These are phyloP conservation scores for Diaporthe helianthi DNA, from an alignment of 2,329 filamentous ascomycete species.

Conservation along the genomic window DNA sequence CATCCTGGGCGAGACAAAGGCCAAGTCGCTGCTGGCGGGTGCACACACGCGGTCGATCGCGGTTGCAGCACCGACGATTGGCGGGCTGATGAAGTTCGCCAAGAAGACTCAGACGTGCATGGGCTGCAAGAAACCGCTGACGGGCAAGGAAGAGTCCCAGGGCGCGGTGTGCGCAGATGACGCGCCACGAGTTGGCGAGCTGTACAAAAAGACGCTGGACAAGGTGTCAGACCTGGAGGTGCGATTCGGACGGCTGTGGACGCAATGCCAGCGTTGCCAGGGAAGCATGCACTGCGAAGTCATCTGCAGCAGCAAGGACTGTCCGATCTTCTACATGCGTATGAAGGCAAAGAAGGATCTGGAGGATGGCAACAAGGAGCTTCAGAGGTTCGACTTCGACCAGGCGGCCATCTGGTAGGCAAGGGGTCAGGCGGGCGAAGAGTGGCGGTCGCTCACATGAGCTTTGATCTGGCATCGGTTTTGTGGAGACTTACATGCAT, in stretches of 20 bases:
- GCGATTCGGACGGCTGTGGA: slow-evolving; percentile 92
- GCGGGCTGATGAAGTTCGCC: slow-evolving; percentile 96
- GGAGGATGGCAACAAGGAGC: slow-evolving; percentile 90
- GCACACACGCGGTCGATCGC: slow-evolving; percentile 95
- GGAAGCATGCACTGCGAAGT: slow-evolving; percentile 98
- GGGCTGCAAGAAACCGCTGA: slow-evolving; percentile 97
- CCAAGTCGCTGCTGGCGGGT: slow-evolving; percentile 83
- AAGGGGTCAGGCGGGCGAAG: background rate
- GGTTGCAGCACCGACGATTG: slow-evolving; percentile 87
- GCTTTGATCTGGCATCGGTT: background rate
- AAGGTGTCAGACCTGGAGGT: slow-evolving; percentile 94
- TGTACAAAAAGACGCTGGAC: slow-evolving; percentile 90
- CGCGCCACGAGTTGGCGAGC: slow-evolving; percentile 82
- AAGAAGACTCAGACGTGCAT: slow-evolving; percentile 99
- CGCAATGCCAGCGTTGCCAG: slow-evolving; percentile 96
- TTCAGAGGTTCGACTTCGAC: slow-evolving; percentile 88
- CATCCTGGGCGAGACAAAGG: slow-evolving; percentile 92
- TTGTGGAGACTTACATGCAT: background rate
- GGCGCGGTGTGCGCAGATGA: slow-evolving; percentile 92
- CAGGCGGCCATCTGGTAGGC: slow-evolving; percentile 68
- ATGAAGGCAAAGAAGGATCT: slow-evolving; percentile 99
- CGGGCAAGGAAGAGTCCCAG: slow-evolving; percentile 76
- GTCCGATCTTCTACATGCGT: slow-evolving; percentile 99
- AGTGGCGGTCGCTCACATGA: background rate
- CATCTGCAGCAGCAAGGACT: slow-evolving; percentile 95